phyloP scores from a whole-genome alignment of 495 filamentous ascomycete species.

The Xylaria longipes region DNA sequence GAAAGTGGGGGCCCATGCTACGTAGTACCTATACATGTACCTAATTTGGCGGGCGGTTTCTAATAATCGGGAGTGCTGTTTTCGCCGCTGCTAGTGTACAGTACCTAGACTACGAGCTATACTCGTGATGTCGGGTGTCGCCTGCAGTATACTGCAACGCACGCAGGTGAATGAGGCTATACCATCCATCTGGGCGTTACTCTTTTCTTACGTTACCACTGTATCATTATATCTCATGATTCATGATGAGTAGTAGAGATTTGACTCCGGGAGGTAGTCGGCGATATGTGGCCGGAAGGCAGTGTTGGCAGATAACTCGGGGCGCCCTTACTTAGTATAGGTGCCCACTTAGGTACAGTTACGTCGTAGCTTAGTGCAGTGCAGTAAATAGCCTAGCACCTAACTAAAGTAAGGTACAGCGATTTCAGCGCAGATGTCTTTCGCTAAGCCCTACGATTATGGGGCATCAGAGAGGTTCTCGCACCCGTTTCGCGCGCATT shows the following conservation, averaged over 20 bases:
- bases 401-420: slow-evolving; percentile 28
- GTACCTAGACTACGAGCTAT: not conserved
- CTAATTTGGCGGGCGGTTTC: not conserved
- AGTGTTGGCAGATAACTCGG: not conserved
- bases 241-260: slow-evolving; percentile 5
- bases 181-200: not conserved
- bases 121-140: not conserved
- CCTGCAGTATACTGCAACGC: not conserved
- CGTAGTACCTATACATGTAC: not conserved
- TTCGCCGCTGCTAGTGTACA: slow-evolving; percentile 1
- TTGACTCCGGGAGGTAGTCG: not conserved
- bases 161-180: slow-evolving; percentile 13
- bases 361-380: not conserved
- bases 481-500: not conserved
- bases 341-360: not conserved
- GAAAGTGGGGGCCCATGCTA: slow-evolving; percentile 1
- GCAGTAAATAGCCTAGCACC: slow-evolving; percentile 4
- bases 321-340: not conserved
- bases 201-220: slow-evolving; percentile 12
- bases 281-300: not conserved
- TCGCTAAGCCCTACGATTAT: slow-evolving; percentile 29
- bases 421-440: slow-evolving; percentile 20
- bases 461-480: not conserved
- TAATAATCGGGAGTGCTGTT: not conserved
- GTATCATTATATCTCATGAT: slow-evolving; percentile 14